Evolutionary conservation across 257 asterid species (phyloP).

Genomic region (Verbascum thapsus): DNA sequence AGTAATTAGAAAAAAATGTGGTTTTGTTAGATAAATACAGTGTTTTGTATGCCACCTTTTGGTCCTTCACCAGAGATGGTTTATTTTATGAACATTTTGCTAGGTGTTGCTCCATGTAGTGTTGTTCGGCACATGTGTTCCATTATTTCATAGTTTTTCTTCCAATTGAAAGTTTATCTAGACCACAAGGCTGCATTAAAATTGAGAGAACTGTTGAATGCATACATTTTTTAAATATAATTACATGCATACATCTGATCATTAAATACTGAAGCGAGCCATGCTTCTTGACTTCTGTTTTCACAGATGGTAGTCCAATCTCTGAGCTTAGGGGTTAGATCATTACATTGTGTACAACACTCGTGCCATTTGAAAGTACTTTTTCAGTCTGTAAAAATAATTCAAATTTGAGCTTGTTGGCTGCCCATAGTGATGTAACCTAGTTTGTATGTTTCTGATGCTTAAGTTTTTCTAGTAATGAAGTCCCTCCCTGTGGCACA

Average conservation of each 20-base stretch:
- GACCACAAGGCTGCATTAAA: no score
- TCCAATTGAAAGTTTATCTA: not conserved
- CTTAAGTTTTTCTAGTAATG: not conserved
- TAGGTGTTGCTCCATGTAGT: not conserved
- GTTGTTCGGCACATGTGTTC: not conserved
- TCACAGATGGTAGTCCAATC: not conserved
- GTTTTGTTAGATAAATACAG: no score
- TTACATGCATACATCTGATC: not conserved
- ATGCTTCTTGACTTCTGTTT: conserved; percentile 11
- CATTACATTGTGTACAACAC: not conserved
- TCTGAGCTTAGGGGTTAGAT: not conserved
- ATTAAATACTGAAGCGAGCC: not conserved
- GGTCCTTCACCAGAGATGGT: no score
- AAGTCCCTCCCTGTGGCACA: not conserved
- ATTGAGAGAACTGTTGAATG: not conserved
- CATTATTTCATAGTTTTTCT: not conserved
- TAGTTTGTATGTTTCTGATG: not conserved
- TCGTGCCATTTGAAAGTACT: not conserved
- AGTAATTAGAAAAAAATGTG: no score
- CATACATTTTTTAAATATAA: no score
- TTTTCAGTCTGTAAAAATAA: not conserved
- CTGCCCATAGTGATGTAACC: not conserved
- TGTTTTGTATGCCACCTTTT: no score
- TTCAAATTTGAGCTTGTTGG: not conserved
- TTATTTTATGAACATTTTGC: no score